These are phyloP conservation scores for Candida gorgasii DNA, from an alignment of 805 yeast species.

Conservation along the genomic window DNA sequence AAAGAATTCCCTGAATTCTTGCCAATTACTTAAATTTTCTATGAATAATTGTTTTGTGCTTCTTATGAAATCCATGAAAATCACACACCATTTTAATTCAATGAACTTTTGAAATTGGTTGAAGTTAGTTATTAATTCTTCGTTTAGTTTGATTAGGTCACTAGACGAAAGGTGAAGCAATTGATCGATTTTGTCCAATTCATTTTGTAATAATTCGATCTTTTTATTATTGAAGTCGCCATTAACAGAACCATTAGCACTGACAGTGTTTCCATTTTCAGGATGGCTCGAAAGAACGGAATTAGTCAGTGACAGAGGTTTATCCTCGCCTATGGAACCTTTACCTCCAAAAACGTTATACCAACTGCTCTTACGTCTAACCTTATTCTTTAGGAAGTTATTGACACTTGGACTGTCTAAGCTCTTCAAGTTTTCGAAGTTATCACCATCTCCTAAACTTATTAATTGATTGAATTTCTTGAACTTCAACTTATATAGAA, in stretches of 20 bases:
- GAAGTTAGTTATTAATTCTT: constrained; percentile 43
- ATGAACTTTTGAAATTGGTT: constrained; percentile 35
- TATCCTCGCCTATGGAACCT: too few relatives aligned
- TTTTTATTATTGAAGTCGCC: constrained; percentile 15
- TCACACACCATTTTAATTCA: constrained; percentile 41
- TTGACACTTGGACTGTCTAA: constrained; percentile 41
- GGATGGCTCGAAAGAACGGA: too few relatives aligned
- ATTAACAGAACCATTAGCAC: neutral
- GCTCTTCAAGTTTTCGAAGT: constrained; percentile 30
- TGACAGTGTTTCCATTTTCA: neutral
- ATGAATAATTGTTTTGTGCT: constrained; percentile 34
- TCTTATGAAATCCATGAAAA: constrained; percentile 39
- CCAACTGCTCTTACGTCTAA: constrained; percentile 37
- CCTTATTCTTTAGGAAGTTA: constrained; percentile 34
- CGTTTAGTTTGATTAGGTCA: constrained; percentile 47
- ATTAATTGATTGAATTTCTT: constrained; percentile 38
- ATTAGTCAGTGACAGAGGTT: too few relatives aligned
- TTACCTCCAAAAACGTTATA: constrained; percentile 43
- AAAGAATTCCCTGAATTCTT: constrained; percentile 25
- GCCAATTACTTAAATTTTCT: constrained; percentile 35
- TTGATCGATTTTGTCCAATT: constrained; percentile 47
- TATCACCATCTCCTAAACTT: constrained; percentile 20
- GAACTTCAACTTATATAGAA: constrained; percentile 40
- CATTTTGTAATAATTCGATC: constrained; percentile 39
- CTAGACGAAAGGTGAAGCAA: constrained; percentile 43